Conservation (phyloP, 2,329 filamentous ascomycete species). For the Neodidymelliopsis sp. region DNA sequence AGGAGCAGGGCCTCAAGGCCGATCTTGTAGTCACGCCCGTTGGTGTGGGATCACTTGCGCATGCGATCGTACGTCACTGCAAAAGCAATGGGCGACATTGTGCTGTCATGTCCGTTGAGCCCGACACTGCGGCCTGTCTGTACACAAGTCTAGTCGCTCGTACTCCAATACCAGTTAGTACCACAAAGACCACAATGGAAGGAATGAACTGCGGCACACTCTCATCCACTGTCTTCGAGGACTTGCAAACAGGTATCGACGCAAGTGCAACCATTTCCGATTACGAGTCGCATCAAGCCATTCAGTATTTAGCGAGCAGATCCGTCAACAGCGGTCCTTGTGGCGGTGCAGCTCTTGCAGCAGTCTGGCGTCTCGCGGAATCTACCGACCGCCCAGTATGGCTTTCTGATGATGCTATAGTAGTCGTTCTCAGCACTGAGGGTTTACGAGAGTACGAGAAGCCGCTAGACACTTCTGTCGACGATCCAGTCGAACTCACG, state of each 20-base stretch:
- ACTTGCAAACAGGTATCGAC: slow-evolving; percentile 66
- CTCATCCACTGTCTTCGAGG: slow-evolving; percentile 69
- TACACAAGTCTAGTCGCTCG: slow-evolving; percentile 60
- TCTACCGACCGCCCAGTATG: slow-evolving; percentile 42
- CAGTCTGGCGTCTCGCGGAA: slow-evolving; percentile 59
- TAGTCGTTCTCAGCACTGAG: slow-evolving; percentile 74
- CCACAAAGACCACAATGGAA: slow-evolving; percentile 72
- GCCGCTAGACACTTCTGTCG: slow-evolving; percentile 17
- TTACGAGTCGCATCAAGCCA: slow-evolving; percentile 66
- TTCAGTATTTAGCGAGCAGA: slow-evolving; percentile 59
- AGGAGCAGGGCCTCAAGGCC: slow-evolving; percentile 42
- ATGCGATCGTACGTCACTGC: slow-evolving; percentile 72
- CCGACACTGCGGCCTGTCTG: slow-evolving; percentile 69
- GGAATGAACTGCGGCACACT: slow-evolving; percentile 77
- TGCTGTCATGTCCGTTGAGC: slow-evolving; percentile 72
- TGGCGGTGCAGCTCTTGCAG: slow-evolving; percentile 66
- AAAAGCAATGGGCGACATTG: slow-evolving; percentile 54
- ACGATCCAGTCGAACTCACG: slow-evolving; percentile 55
- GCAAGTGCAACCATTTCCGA: slow-evolving; percentile 68
- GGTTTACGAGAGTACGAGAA: slow-evolving; percentile 51
- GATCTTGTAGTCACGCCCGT: slow-evolving; percentile 69
- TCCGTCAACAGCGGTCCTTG: slow-evolving; percentile 67
- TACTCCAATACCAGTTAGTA: slow-evolving; percentile 59
- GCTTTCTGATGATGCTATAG: slow-evolving; percentile 59
- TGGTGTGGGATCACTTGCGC: slow-evolving; percentile 76